Base-by-base conservation (phyloP, 805 yeast genomes). In the Pichia sporocuriosa region DNA sequence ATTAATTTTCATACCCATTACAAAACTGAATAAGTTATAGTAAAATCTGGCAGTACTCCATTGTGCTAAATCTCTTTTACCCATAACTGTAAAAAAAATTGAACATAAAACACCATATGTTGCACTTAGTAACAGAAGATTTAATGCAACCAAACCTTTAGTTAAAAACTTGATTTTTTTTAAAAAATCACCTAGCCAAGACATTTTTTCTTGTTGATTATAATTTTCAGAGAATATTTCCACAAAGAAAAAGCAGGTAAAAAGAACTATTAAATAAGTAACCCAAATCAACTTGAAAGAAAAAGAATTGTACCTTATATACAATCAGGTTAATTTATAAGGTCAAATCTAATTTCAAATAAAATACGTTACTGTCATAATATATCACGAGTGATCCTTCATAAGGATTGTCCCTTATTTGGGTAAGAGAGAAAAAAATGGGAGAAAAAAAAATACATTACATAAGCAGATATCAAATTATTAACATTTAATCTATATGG, bases 31-130 rank as follows among this genome's bases (percentile, higher is more conserved):
- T 4, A 75, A 56, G 48, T 66, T 58, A 60, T 84, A 83, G 58
- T 84, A 89, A 34, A 81, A 83, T 48, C 95, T 70, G 2, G 96
- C 97, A 10, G 90, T 86, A 17, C 88, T 68, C 77, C 88, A 88
- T 65, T 93, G 98, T 2, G 95, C 79, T 37, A 88, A 70, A 41
- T 82, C 80, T 51, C 77, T 79, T 59, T 84, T 84, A 20, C 96
- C 94, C 13, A 81, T 49, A 6, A 87, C 39, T 1, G 84, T 66
- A 39, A 87, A 68, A 6, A 76, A 47, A 2, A 84, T 58, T 2
- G 97, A 87, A 19, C 88, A 84, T 9, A 84, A 38, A 2, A 84
- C 84, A 44, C 96, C 96, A 53, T 83, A 84, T 6, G 79, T 44
- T 2, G 88, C 88, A 58, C 85, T 74, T 0, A 77, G 62, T 13